These are phyloP conservation scores for Hypoxylon lienhwacheense DNA, from an alignment of 495 filamentous ascomycete genomes.

Conservation along the genomic window DNA sequence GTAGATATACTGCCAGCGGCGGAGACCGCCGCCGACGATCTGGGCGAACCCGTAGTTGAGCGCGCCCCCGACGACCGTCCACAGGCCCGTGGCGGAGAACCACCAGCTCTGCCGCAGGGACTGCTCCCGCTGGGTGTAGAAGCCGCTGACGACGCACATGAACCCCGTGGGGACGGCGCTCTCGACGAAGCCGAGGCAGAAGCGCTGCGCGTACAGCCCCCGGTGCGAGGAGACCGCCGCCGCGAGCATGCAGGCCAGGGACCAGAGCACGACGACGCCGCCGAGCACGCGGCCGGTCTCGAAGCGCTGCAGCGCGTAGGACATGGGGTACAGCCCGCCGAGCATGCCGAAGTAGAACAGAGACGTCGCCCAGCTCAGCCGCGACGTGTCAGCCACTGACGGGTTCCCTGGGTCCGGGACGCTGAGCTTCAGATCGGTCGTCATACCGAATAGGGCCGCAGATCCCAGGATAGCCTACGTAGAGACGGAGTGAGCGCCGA, in stretches of 20 bases:
- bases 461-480: slow-evolving; percentile 75
- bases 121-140: slow-evolving; percentile 71
- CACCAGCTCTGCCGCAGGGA: slow-evolving; percentile 68
- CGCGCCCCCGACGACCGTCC: slow-evolving; percentile 67
- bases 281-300: slow-evolving; percentile 63
- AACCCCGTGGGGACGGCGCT: slow-evolving; percentile 69
- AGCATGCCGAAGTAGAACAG: slow-evolving; percentile 82
- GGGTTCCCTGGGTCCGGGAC: slow-evolving; percentile 55
- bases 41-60: slow-evolving; percentile 73
- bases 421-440: slow-evolving; percentile 61
- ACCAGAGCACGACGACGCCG: slow-evolving; percentile 66
- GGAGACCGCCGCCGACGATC: slow-evolving; percentile 57
- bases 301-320: slow-evolving; percentile 67
- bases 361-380: slow-evolving; percentile 73
- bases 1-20: slow-evolving; percentile 70
- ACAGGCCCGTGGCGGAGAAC: slow-evolving; percentile 67
- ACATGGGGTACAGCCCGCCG: slow-evolving; percentile 71
- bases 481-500: neutral
- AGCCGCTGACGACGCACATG: slow-evolving; percentile 65
- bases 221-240: slow-evolving; percentile 65
- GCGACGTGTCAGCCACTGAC: slow-evolving; percentile 59
- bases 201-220: slow-evolving; percentile 67
- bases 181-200: slow-evolving; percentile 72
- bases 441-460: slow-evolving; percentile 75
- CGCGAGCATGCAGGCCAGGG: slow-evolving; percentile 66